These are phyloP conservation scores for Pseudohyphozyma bogoriensis DNA, from an alignment of 768 basidiomycete species.

Conservation along the genomic window DNA sequence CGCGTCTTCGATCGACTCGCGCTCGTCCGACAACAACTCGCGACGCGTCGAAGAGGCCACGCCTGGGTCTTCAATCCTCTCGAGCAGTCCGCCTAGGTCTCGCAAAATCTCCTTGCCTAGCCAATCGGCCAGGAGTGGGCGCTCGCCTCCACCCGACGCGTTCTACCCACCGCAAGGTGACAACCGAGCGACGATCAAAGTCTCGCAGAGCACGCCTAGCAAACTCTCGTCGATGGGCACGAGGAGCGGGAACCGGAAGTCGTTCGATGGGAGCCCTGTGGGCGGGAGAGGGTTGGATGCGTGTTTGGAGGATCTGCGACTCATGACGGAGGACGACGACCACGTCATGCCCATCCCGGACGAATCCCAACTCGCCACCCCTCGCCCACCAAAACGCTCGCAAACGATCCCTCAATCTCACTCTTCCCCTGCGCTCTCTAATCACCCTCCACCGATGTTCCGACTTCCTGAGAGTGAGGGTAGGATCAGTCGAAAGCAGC, in stretches of 20 bases:
- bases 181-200: slow-evolving; percentile 7
- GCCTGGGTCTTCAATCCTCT: background rate
- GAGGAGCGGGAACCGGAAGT: background rate
- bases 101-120: background rate
- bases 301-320: slow-evolving; percentile 17
- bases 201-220: slow-evolving; percentile 3
- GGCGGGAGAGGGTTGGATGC: slow-evolving; percentile 9
- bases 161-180: slow-evolving; percentile 8
- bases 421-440: slow-evolving; percentile 7
- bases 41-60: background rate
- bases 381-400: background rate
- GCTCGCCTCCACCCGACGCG: background rate
- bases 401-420: background rate
- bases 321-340: slow-evolving; percentile 8
- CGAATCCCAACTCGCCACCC: background rate
- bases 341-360: slow-evolving; percentile 1
- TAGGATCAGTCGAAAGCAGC: background rate
- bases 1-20: background rate
- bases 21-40: background rate
- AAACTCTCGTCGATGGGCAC: background rate
- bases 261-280: too few species aligned
- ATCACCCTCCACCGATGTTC: background rate
- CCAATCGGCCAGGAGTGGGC: background rate
- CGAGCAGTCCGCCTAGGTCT: background rate
- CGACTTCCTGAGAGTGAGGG: background rate